Evolutionary conservation across 2,329 filamentous ascomycete genomes (phyloP).

Genomic region (Microcyclospora pomicola): DNA sequence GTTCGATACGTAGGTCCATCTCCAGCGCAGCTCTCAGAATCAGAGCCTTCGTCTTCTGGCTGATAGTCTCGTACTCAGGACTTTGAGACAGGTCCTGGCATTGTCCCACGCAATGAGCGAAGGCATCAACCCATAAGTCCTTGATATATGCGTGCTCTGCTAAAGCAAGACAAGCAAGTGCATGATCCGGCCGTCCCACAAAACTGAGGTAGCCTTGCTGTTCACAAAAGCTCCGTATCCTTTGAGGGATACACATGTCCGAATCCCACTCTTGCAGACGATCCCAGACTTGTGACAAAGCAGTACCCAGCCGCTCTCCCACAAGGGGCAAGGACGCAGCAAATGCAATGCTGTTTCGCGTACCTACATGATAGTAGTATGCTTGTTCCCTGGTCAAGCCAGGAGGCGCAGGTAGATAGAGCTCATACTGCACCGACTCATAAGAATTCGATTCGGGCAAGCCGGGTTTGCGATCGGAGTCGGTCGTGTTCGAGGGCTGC

Average conservation of each 20-base stretch:
- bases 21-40: constrained; percentile 50
- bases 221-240: constrained; percentile 43
- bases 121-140: constrained; percentile 58
- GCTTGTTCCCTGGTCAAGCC: constrained; percentile 39
- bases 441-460: constrained; percentile 6
- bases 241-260: background rate
- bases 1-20: constrained; percentile 49
- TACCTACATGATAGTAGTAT: constrained; percentile 52
- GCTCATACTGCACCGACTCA: constrained; percentile 29
- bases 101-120: constrained; percentile 70
- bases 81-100: constrained; percentile 43
- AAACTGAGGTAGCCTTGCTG: constrained; percentile 57
- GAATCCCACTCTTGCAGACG: constrained; percentile 38
- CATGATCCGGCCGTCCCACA: constrained; percentile 51
- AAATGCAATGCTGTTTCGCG: constrained; percentile 65
- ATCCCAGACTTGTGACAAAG: constrained; percentile 51
- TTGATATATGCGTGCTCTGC: constrained; percentile 51
- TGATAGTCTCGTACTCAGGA: constrained; percentile 47
- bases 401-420: constrained; percentile 56
- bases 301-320: constrained; percentile 49
- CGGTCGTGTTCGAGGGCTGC: constrained; percentile 15
- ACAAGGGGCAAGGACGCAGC: constrained; percentile 52
- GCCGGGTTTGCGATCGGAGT: constrained; percentile 10
- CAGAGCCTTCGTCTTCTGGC: constrained; percentile 43
- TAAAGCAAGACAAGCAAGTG: constrained; percentile 52